Evolutionary conservation across 2,329 filamentous ascomycete genomes (phyloP).

Genomic region (Aaosphaeria arxii): DNA sequence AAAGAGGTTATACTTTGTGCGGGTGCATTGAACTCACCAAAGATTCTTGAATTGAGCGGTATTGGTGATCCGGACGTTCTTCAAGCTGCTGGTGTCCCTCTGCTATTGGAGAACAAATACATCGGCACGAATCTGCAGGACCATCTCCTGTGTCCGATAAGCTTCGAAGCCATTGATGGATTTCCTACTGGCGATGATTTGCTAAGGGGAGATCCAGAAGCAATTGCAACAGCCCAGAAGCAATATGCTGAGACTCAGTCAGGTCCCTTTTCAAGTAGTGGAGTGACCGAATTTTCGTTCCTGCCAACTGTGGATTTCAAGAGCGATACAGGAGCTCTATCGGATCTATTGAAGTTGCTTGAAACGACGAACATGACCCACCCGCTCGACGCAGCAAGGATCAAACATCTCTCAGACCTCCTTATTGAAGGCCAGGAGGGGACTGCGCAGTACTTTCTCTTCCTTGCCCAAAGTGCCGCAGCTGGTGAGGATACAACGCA

Average conservation of each 20-base stretch:
- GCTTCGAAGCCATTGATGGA: constrained; percentile 10
- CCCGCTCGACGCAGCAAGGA: constrained; percentile 27
- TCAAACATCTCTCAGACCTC: constrained; percentile 9
- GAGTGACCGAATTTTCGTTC: constrained; percentile 5
- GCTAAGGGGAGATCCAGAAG: constrained; percentile 4
- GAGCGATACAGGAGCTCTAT: background rate
- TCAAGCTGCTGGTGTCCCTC: constrained; percentile 3
- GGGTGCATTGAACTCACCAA: constrained; percentile 53
- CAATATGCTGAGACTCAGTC: constrained; percentile 3
- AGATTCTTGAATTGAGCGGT: constrained; percentile 60
- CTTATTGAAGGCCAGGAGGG: constrained; percentile 19
- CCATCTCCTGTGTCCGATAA: constrained; percentile 7
- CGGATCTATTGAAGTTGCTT: background rate
- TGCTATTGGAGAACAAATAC: constrained; percentile 8
- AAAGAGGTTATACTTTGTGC: constrained; percentile 58
- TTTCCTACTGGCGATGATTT: constrained; percentile 7
- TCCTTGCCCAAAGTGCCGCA: constrained; percentile 29
- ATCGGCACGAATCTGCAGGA: constrained; percentile 16
- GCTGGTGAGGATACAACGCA: constrained; percentile 40
- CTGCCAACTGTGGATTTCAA: constrained; percentile 8
- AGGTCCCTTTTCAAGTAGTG: constrained; percentile 5
- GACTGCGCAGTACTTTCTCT: constrained; percentile 9
- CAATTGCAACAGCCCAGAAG: constrained; percentile 4
- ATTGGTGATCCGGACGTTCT: constrained; percentile 43
- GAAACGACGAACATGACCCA: constrained; percentile 1